These are phyloP conservation scores for Corchorus capsularis DNA, from an alignment of 345 rosid species.

Conservation along the genomic window DNA sequence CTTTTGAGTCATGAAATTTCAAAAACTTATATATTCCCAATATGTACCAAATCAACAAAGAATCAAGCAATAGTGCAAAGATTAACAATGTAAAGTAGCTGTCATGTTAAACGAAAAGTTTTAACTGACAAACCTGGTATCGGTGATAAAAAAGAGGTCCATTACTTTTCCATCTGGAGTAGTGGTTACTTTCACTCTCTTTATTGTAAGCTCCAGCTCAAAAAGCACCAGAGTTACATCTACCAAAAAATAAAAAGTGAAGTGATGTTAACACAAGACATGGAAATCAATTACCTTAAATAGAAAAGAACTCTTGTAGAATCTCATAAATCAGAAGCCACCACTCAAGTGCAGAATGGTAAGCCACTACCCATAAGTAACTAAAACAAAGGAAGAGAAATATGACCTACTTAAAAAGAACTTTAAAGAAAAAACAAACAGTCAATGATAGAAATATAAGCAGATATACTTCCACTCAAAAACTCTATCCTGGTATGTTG, in stretches of 20 bases:
- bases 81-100: background rate
- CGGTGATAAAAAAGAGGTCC: conserved; percentile 72
- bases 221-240: conserved; percentile 70
- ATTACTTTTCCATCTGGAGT: conserved; percentile 72
- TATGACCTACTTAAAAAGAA: background rate
- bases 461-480: background rate
- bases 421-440: background rate
- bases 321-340: background rate
- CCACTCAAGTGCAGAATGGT: too few species aligned
- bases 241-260: conserved; percentile 15
- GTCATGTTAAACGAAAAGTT: conserved; percentile 9
- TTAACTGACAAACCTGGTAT: conserved; percentile 55
- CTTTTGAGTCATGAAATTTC: conserved; percentile 1
- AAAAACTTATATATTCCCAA: background rate
- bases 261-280: background rate
- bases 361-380: background rate
- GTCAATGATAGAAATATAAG: too few species aligned
- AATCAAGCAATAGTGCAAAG: background rate
- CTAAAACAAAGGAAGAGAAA: background rate
- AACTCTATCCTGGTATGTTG: background rate
- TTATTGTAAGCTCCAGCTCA: conserved; percentile 64
- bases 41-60: background rate
- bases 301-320: background rate
- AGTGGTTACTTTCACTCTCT: conserved; percentile 67
- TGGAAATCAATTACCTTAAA: background rate